Percentiles rank a stretch among this genome's conserved stretches.
phyloP scores from a whole-genome alignment of 2,329 filamentous ascomycete genomes.

The Diplodia seriata region DNA sequence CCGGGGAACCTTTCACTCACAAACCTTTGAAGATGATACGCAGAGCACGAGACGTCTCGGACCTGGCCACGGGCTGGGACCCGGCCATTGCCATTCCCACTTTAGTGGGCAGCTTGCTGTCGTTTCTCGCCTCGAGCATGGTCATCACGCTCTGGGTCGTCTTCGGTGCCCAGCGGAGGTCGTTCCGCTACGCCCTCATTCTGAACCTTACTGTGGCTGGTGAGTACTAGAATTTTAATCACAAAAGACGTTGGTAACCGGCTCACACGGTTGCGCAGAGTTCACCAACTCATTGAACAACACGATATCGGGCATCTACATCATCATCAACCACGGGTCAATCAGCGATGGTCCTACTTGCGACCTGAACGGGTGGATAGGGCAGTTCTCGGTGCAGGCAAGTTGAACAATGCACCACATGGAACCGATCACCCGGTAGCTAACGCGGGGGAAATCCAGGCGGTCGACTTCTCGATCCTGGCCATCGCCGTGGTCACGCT shows the following conservation, averaged over 20 bases:
- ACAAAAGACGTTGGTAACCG: too few relatives aligned
- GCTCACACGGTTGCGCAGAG: constrained; percentile 39
- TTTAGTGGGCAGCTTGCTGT: constrained; percentile 38
- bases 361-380: constrained; percentile 54
- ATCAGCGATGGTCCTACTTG: constrained; percentile 46
- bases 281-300: constrained; percentile 55
- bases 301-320: constrained; percentile 51
- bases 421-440: neutral
- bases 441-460: constrained; percentile 30
- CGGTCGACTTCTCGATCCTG: constrained; percentile 52
- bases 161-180: constrained; percentile 36
- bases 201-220: constrained; percentile 40
- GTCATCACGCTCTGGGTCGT: constrained; percentile 38
- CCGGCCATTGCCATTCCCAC: constrained; percentile 35
- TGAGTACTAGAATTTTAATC: too few relatives aligned
- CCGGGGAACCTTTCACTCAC: neutral
- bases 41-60: constrained; percentile 14
- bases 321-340: constrained; percentile 40
- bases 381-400: constrained; percentile 56
- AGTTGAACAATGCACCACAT: neutral
- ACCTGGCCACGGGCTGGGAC: constrained; percentile 19
- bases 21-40: constrained; percentile 8
- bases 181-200: constrained; percentile 39
- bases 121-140: constrained; percentile 34
- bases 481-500: constrained; percentile 55